Evolutionary conservation across 2,329 filamentous ascomycete genomes (phyloP), one percentile per base, ranked within the genome.

Genomic region (Fusarium redolens): DNA sequence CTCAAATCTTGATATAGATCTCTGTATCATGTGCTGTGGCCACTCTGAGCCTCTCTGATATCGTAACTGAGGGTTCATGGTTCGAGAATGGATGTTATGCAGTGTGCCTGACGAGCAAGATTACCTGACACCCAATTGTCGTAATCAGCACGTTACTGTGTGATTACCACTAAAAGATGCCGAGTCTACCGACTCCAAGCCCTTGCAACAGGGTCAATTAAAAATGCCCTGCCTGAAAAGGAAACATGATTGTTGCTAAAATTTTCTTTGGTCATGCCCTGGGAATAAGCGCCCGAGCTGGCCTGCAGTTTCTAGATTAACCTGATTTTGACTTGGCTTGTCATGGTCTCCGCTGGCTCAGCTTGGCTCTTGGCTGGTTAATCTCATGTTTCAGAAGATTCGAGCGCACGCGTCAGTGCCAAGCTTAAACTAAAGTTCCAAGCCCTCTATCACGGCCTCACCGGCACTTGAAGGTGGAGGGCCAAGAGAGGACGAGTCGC

Each of bases 331-430:
- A 30, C 14, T 44, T 68, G 66, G 44, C 65, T 69, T 69, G 44
- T 51, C 59, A 18, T 64, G 50, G 28, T 58, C 44, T 31, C 20
- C 22, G 33, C 56, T 71, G 44, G 44, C 31, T 69, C 50, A 68
- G 33, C 64, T 66, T 67, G 52, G 65, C 61, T 47, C 61, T 66
- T 54, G 60, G 55, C 67, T 57, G 37, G 31, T 65, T 30, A 69
- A 58, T 48, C 61, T 68, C 61, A 61, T 59, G 69, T 66, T 68
- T 73, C 68, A 61, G 43, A 63, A 64, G 33, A 33, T 41, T 56
- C 38, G 25, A 55, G 41, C 33, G 55, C 61, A 71, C 70, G 70
- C 75, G 75, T 77, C 72, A 77, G 65, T 76, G 75, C 75, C 75
- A 78, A 78, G 75, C 65, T 63, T 51, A 40, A 40, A 59, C 54